Conservation (phyloP, 768 basidiomycete species). For the Cystofilobasidium ferigula region DNA sequence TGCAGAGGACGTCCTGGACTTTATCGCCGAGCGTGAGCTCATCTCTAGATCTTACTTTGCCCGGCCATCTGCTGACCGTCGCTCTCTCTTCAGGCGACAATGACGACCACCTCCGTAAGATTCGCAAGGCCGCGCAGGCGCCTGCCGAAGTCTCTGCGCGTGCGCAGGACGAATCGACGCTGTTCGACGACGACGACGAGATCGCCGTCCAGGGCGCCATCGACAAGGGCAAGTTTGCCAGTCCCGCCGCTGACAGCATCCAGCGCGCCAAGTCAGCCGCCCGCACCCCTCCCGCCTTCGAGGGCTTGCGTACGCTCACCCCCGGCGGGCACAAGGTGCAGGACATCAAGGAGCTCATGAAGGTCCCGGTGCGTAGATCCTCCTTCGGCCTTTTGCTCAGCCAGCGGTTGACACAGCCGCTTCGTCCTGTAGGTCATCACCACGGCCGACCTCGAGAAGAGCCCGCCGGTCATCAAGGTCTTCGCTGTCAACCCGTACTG, state of each 20-base stretch:
- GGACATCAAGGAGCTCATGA: constrained; percentile 87
- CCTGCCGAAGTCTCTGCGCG: constrained; percentile 82
- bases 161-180: constrained; percentile 71
- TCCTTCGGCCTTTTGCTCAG: constrained; percentile 1
- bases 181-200: constrained; percentile 68
- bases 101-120: constrained; percentile 88
- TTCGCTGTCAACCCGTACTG: constrained; percentile 89
- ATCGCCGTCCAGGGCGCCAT: constrained; percentile 54
- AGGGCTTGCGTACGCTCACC: constrained; percentile 62
- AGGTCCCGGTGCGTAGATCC: constrained; percentile 60
- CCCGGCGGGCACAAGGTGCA: constrained; percentile 75
- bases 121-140: constrained; percentile 83
- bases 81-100: constrained; percentile 52
- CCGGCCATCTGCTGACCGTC: no score
- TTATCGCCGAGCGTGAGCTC: constrained; percentile 78
- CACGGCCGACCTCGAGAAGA: constrained; percentile 88
- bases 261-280: constrained; percentile 68
- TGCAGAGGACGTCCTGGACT: constrained; percentile 80
- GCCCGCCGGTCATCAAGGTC: constrained; percentile 88
- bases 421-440: constrained; percentile 63
- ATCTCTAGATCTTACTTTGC: no score
- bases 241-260: constrained; percentile 45
- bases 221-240: constrained; percentile 29
- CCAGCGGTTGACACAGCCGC: constrained; percentile 15
- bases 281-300: constrained; percentile 66